Conservation (phyloP, 1,139 yeast genomes). For the Candida pseudocylindracea region DNA sequence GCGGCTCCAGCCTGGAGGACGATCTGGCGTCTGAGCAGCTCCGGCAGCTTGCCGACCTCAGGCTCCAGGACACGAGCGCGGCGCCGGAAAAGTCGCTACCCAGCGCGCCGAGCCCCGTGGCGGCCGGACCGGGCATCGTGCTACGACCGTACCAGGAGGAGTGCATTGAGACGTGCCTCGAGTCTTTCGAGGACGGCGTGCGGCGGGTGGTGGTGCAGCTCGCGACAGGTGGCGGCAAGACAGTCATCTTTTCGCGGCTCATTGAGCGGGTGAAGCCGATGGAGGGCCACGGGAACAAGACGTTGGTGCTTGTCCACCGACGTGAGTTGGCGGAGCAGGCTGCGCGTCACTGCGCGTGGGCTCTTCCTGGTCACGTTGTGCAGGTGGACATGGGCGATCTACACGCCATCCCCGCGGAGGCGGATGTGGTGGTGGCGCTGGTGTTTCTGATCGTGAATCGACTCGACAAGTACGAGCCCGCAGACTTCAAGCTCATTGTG, state of each 20-base stretch:
- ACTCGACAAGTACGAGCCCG: conserved; percentile 28
- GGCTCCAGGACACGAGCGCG: too few species aligned
- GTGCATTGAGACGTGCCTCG: conserved; percentile 35
- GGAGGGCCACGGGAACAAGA: conserved; percentile 16
- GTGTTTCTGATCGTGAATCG: conserved; percentile 43
- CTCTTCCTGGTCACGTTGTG: conserved; percentile 29
- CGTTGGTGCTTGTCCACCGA: conserved; percentile 61
- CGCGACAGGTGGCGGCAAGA: conserved; percentile 94
- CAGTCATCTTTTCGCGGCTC: conserved; percentile 58
- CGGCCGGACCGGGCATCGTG: neutral
- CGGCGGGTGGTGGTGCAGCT: conserved; percentile 59
- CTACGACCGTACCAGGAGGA: conserved; percentile 47
- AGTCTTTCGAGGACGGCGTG: conserved; percentile 22
- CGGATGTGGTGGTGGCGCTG: conserved; percentile 61
- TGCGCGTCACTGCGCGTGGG: conserved; percentile 17
- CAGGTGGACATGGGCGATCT: conserved; percentile 53
- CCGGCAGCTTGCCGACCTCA: too few species aligned
- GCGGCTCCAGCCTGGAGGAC: too few species aligned
- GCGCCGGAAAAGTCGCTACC: too few species aligned
- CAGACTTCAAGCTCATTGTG: conserved; percentile 45
- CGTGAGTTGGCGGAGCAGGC: conserved; percentile 66
- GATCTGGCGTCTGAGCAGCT: too few species aligned
- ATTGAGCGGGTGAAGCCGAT: conserved; percentile 23
- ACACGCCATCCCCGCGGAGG: conserved; percentile 11
- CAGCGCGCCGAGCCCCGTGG: too few species aligned